These are phyloP conservation scores for Blastobotrys indianensis DNA, from an alignment of 1,139 yeast species.

Conservation along the genomic window DNA sequence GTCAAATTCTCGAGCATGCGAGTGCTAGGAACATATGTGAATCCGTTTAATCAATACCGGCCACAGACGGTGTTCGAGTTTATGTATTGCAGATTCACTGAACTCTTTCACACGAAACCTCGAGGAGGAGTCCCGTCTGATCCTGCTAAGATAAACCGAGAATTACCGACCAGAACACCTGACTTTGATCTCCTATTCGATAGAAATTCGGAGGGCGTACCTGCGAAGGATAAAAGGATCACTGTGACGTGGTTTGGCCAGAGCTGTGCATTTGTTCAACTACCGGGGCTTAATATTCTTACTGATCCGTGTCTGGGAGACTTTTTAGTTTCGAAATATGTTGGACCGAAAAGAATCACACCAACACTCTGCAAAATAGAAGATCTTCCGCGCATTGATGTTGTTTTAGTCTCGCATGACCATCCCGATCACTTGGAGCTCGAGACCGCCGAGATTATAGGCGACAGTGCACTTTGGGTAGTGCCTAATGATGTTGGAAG, in stretches of 20 bases:
- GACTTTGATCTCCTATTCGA: conserved; percentile 42
- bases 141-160: conserved; percentile 36
- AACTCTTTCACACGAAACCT: conserved; percentile 58
- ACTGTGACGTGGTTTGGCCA: conserved; percentile 91
- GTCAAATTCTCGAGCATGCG: conserved; percentile 39
- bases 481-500: conserved; percentile 75
- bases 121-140: conserved; percentile 63
- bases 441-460: conserved; percentile 51
- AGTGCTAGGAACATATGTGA: conserved; percentile 75
- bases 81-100: conserved; percentile 61
- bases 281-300: conserved; percentile 65
- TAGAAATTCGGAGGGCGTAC: conserved; percentile 9
- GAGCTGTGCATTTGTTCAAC: conserved; percentile 70
- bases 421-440: conserved; percentile 92
- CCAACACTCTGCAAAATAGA: conserved; percentile 61
- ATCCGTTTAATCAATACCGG: conserved; percentile 88
- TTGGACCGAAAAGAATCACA: conserved; percentile 80
- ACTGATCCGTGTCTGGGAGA: conserved; percentile 83
- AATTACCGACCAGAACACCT: conserved; percentile 57
- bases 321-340: conserved; percentile 51
- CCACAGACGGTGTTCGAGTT: conserved; percentile 88
- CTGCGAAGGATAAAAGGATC: conserved; percentile 42
- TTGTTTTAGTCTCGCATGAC: conserved; percentile 81
- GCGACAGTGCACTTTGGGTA: conserved; percentile 65
- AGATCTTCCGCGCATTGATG: conserved; percentile 62